Evolutionary conservation across 768 basidiomycete genomes (phyloP), one percentile per base, ranked within the genome.

Genomic region (Gautieria morchelliformis): DNA sequence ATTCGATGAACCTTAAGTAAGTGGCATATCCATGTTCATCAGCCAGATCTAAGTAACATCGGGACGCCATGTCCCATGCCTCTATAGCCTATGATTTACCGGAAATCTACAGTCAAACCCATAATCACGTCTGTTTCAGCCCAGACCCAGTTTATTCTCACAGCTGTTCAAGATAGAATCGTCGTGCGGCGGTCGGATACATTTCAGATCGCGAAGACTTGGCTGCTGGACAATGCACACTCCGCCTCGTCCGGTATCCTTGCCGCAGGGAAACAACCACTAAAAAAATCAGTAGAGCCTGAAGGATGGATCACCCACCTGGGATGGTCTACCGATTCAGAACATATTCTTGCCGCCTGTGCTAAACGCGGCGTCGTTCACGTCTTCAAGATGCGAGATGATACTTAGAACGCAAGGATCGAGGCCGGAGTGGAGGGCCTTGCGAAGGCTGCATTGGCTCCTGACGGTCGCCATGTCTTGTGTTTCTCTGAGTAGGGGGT

Each of bases 401-500:
- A 92, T 64, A 74, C 78, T 7, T 89, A 90, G 87, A 77, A 72
- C 50, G 85, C 87, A 4, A 78, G 81, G 39, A 85, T 93, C 59
- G 87, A 92, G 62, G 77, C 85, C 7, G 90, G 89, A 27, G 78
- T 83, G 24, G 93, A 95, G 74, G 86, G 93, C 11, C 79, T 96
- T 50, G 79, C 84, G 19, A 89, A 82, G 65, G 89, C 86, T 17
- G 90, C 93, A 65, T 97, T 93, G 93, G 88, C 87, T 0, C 89
- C 87, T 2, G 88, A 87, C 65, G 91, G 91, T 15, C 78, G 88
- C 39, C 83, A 81, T 15, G 74, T 96, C 5, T 71, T 96, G 32
- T 94, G 89, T 65, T 97, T 93, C 70, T 93, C 91, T 4, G 89
- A 93, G 63, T 90, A 90, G 87, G 90, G 88, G 63, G 93, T 94